Base-by-base conservation (phyloP, 1,284 basidiomycete species). In the Mrakiaceae sp. region DNA sequence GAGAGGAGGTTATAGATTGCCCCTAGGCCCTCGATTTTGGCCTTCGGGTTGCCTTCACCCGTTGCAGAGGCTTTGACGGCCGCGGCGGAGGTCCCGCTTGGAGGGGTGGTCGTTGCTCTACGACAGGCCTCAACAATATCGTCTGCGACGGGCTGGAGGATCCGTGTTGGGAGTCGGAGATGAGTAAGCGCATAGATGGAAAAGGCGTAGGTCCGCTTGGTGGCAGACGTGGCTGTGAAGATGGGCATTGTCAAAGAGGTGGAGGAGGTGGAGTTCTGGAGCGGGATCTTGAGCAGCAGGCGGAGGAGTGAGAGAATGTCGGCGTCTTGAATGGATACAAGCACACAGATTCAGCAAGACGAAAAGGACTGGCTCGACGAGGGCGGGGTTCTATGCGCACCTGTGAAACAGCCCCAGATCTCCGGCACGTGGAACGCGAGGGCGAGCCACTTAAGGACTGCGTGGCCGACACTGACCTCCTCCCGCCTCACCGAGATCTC, bases 181-280 rank as follows among this genome's bases (percentile, higher is more conserved):
- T 72, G 70, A 0, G 72, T 68, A 39, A 78, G 65, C 2, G 75
- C 66, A 47, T 72, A 62, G 64, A 77, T 71, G 7, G 75, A 70
- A 11, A 73, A 69, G n/a, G 70, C 71, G 64, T 76, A 76, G 2
- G 76, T 74, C n/a, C 74, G 70, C 67, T 77, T 77, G 2, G 75
- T 72, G 51, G 64, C 64, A 72, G 73, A 8, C 75, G 67, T 10
- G 67, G 68, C 57, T 75, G 67, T 42, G 72, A 70, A 1, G 71
- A 69, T 42, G 76, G 66, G 6, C 73, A 70, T 67, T 74, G 76
- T 4, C 72, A 72, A 51, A 72, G 74, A 2, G 75, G 74, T 0
- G 73, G 76, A 5, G 72, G 74, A 9, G 74, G 67, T 43, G 68
- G 70, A 0, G 39, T 74, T 73, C 14, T 74, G 72, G 55, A 77